Base-by-base conservation (phyloP, 1,139 yeast genomes). In the Candida sp. region DNA sequence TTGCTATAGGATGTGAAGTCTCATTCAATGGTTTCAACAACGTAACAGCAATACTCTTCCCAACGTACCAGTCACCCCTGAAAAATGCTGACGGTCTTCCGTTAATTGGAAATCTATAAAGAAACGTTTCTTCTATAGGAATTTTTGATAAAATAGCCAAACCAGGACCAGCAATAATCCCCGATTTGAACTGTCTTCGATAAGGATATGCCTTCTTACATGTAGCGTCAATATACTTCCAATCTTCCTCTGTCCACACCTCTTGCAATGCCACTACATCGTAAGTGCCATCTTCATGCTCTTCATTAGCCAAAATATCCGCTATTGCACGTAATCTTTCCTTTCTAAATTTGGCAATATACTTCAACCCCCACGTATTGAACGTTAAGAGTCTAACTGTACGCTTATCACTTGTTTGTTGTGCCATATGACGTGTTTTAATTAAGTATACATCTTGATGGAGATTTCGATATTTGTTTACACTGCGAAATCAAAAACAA, bases 11-110 rank as follows among this genome's bases (percentile, higher is more conserved):
- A 19, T 74, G 64, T 4, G 71, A 60, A 12, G 74, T 72, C 1
- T 66, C 56, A 21, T 60, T 60, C 5, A 76, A 70, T 6, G 86
- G 84, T 43, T 70, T 68, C 38, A 91, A 69, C 11, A 84, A 64
- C 0, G 96, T 87, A 2, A 90, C 82, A 0, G 96, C 87, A 21
- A 90, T 79, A 22, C 95, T 79, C 61, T 93, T 93, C 3, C 99
- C 99, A 22, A 95, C 99, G 52, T 79, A 88, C 96, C 97, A 93
- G 62, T 93, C 99, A 25, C 99, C 99, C 47, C 98, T 69, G 67
- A 80, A 86, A 49, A 95, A 84, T 0, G 99, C 99, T 33, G 91
- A 82, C 1, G 98, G 96, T 41, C 97, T 73, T 1, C 99, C 99
- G 63, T 91, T 93, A 47, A 93, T 79, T 1, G 97, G 96, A 58